Evolutionary conservation across 2,329 filamentous ascomycete species (phyloP).

Genomic region (Orbilia quercus): DNA sequence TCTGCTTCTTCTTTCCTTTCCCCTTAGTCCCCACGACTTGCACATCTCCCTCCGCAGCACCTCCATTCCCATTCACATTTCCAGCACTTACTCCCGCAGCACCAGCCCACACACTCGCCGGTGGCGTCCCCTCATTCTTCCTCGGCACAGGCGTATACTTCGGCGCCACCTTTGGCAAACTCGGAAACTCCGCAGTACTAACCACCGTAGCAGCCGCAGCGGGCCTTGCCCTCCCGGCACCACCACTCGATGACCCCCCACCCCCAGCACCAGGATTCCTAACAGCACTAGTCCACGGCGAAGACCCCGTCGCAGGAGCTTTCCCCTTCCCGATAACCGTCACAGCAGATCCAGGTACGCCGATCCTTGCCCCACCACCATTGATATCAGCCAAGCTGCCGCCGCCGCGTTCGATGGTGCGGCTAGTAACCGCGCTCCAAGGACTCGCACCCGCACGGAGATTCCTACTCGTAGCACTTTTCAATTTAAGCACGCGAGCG

Average conservation of each 20-base stretch:
- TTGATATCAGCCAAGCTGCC: constrained; percentile 57
- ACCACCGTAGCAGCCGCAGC: constrained; percentile 4
- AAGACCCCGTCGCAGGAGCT: constrained; percentile 47
- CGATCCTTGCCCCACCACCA: constrained; percentile 20
- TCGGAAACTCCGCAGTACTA: constrained; percentile 64
- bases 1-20: constrained; percentile 63
- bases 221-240: constrained; percentile 67
- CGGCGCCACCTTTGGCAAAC: constrained; percentile 62
- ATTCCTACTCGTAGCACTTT: constrained; percentile 74
- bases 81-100: constrained; percentile 33
- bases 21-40: constrained; percentile 60
- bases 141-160: constrained; percentile 55
- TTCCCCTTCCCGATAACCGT: constrained; percentile 57
- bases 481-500: constrained; percentile 73
- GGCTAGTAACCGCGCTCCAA: constrained; percentile 70
- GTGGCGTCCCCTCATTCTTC: constrained; percentile 56
- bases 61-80: constrained; percentile 57
- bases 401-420: constrained; percentile 60
- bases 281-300: constrained; percentile 62
- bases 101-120: constrained; percentile 59
- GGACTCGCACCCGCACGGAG: constrained; percentile 71
- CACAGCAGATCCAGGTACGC: constrained; percentile 21
- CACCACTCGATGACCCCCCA: constrained; percentile 81
- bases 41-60: constrained; percentile 53
- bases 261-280: constrained; percentile 67